Evolutionary conservation across 805 yeast genomes (phyloP).

Genomic region (Sugiyamaella mastotermitis): DNA sequence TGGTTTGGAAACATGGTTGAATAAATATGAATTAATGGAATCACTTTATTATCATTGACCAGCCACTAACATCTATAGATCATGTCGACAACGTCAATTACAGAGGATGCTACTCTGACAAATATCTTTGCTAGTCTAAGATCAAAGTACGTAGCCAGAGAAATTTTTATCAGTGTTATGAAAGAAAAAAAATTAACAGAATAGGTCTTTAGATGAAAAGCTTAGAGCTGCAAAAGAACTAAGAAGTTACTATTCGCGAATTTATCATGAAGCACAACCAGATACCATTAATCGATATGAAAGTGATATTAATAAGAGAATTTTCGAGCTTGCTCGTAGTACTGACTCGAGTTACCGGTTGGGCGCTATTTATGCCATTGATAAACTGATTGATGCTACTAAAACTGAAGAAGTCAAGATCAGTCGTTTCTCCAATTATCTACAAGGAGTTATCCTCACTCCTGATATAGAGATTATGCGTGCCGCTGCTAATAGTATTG

Average conservation of each 20-base stretch:
- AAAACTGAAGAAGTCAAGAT: constrained; percentile 82
- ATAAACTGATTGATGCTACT: constrained; percentile 78
- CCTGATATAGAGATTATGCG: constrained; percentile 81
- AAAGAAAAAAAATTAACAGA: not conserved
- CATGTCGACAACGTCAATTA: not conserved
- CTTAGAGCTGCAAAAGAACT: constrained; percentile 62
- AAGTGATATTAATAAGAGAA: constrained; percentile 78
- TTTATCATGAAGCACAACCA: constrained; percentile 73
- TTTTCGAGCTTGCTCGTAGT: constrained; percentile 78
- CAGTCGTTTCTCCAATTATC: constrained; percentile 84
- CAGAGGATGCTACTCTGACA: constrained; percentile 2
- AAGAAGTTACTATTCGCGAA: constrained; percentile 58
- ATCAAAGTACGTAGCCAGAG: constrained; percentile 4
- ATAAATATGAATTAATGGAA: too few relatives aligned
- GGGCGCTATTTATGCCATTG: constrained; percentile 90
- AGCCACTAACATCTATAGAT: too few relatives aligned
- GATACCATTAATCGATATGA: constrained; percentile 79
- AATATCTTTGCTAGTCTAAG: constrained; percentile 7
- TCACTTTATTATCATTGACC: too few relatives aligned
- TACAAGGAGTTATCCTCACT: constrained; percentile 72
- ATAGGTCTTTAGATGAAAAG: constrained; percentile 24
- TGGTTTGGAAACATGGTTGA: too few relatives aligned
- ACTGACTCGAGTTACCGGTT: constrained; percentile 64
- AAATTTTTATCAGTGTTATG: not conserved
- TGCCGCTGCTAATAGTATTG: constrained; percentile 80